These are phyloP conservation scores for Syzygium syzygioides DNA, from an alignment of 441 rosid genomes.

Conservation along the genomic window DNA sequence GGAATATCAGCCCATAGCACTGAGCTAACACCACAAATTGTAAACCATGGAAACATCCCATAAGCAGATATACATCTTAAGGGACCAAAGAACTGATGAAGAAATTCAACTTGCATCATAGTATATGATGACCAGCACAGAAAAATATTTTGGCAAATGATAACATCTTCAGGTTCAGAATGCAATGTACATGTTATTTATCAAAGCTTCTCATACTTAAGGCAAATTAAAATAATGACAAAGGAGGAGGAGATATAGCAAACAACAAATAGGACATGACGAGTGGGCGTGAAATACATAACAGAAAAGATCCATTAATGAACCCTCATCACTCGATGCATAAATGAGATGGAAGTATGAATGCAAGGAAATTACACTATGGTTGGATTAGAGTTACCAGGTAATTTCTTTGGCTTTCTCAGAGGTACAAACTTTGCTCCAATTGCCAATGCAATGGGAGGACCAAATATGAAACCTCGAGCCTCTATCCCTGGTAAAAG, in stretches of 20 bases:
- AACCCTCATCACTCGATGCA: neutral
- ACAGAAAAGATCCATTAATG: neutral
- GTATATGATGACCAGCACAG: neutral
- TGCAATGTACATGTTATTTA: neutral
- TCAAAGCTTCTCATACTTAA: neutral
- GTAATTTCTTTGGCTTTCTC: slow-evolving; percentile 86
- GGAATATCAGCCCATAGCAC: neutral
- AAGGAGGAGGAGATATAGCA: neutral
- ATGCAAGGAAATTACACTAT: neutral
- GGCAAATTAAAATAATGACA: neutral
- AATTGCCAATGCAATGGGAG: slow-evolving; percentile 93
- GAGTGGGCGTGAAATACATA: neutral
- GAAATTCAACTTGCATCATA: neutral
- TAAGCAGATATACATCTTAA: neutral
- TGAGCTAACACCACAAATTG: neutral
- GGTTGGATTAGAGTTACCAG: slow-evolving; percentile 40
- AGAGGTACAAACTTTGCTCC: slow-evolving; percentile 96
- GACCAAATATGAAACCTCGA: slow-evolving; percentile 93
- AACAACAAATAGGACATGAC: neutral
- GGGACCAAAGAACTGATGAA: neutral
- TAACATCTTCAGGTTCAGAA: neutral
- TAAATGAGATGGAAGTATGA: neutral
- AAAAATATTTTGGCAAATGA: neutral
- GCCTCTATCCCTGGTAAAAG: slow-evolving; percentile 83
- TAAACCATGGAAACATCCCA: neutral